Percentiles rank a stretch among this genome's conserved stretches.
phyloP scores from a whole-genome alignment of 345 rosid species.

The Citrus mangshanensis region DNA sequence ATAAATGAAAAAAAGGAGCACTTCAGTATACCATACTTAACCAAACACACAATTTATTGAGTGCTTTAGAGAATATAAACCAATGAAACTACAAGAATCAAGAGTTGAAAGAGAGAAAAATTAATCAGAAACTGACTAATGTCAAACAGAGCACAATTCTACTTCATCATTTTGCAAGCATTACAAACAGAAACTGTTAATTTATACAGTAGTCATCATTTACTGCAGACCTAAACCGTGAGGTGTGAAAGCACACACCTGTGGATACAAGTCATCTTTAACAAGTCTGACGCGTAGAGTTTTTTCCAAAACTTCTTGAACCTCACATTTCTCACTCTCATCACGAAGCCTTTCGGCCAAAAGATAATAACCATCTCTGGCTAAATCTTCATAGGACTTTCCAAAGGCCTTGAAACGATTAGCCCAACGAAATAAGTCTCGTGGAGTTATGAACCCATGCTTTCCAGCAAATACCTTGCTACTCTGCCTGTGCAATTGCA shows the following conservation, averaged over 20 bases:
- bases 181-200: not conserved
- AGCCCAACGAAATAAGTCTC: constrained; percentile 98
- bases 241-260: constrained; percentile 35
- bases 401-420: constrained; percentile 68
- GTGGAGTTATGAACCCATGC: constrained; percentile 95
- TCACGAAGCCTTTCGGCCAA: constrained; percentile 93
- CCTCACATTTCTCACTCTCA: constrained; percentile 71
- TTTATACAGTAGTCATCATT: not conserved
- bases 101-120: not conserved
- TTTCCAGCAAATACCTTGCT: constrained; percentile 98
- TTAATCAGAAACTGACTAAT: not conserved
- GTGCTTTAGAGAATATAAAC: not conserved
- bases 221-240: not conserved
- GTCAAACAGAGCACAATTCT: not conserved
- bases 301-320: constrained; percentile 72
- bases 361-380: constrained; percentile 87
- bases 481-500: constrained; percentile 84
- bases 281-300: constrained; percentile 59
- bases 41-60: not conserved
- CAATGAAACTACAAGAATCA: not conserved
- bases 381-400: constrained; percentile 71
- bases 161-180: not conserved
- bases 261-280: constrained; percentile 61
- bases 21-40: not conserved
- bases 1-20: not conserved